phyloP scores from a whole-genome alignment of 2,329 filamentous ascomycete genomes.

The Fusarium udum region DNA sequence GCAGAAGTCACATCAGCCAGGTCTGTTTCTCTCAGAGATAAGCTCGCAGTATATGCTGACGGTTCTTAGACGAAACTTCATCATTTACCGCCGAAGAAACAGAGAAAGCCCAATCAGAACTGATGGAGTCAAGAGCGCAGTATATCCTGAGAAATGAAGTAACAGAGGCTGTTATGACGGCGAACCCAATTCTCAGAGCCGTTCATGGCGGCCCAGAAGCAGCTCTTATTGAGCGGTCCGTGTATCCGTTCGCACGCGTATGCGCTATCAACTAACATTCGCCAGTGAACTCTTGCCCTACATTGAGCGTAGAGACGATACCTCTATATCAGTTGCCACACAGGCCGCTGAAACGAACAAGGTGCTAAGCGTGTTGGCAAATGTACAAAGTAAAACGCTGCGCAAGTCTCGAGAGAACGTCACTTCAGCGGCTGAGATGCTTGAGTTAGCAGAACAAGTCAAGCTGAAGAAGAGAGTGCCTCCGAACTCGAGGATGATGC shows the following conservation, averaged over 20 bases:
- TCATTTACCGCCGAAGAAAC: slow-evolving; percentile 60
- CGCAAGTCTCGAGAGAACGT: slow-evolving; percentile 68
- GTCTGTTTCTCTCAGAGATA: slow-evolving; percentile 41
- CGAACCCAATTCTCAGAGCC: slow-evolving; percentile 80
- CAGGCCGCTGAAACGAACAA: slow-evolving; percentile 63
- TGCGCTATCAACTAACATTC: slow-evolving; percentile 12
- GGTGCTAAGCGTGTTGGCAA: slow-evolving; percentile 62
- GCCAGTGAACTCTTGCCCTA: slow-evolving; percentile 72
- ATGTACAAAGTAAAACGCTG: slow-evolving; percentile 67
- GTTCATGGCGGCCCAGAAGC: slow-evolving; percentile 74
- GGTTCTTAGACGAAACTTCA: slow-evolving; percentile 31
- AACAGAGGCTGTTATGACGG: slow-evolving; percentile 73
- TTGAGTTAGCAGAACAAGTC: slow-evolving; percentile 68
- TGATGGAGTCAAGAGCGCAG: slow-evolving; percentile 75
- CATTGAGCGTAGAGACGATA: slow-evolving; percentile 72
- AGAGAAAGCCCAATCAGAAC: slow-evolving; percentile 68
- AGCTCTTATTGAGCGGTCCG: slow-evolving; percentile 74
- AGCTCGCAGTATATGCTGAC: slow-evolving; percentile 18
- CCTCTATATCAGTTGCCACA: slow-evolving; percentile 71
- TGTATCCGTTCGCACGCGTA: background rate
- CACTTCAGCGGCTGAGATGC: slow-evolving; percentile 68
- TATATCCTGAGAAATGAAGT: slow-evolving; percentile 77
- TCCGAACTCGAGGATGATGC: slow-evolving; percentile 61
- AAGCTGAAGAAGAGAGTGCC: slow-evolving; percentile 62
- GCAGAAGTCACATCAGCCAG: slow-evolving; percentile 50